These are phyloP conservation scores for Plectosphaerella cucumerina DNA, from an alignment of 2,329 filamentous ascomycete species.

Conservation along the genomic window DNA sequence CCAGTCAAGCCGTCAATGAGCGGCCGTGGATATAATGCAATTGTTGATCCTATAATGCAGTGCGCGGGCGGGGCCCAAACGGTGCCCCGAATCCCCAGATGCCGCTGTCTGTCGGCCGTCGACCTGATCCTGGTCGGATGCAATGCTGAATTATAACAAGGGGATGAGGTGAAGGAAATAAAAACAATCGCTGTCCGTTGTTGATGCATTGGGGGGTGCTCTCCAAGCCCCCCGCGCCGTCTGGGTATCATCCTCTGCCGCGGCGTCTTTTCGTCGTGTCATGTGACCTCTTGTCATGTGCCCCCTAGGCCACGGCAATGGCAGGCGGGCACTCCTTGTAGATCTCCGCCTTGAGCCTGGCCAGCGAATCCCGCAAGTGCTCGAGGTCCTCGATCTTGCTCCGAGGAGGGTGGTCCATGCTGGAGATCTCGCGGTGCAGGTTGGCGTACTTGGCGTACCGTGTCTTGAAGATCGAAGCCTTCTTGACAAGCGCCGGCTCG, in stretches of 20 bases:
- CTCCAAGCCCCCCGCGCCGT: too few relatives aligned
- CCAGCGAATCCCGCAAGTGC: slow-evolving; percentile 50
- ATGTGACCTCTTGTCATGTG: neutral
- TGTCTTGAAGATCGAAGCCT: slow-evolving; percentile 51
- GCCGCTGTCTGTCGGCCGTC: neutral
- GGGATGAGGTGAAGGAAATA: neutral
- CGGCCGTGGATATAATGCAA: too few relatives aligned
- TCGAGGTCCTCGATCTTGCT: slow-evolving; percentile 46
- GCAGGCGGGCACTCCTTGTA: slow-evolving; percentile 38
- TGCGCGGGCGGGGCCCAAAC: neutral
- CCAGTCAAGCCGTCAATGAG: too few relatives aligned
- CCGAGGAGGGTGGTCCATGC: slow-evolving; percentile 44
- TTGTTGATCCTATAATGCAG: neutral
- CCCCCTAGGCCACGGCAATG: slow-evolving; percentile 12
- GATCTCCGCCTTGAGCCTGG: slow-evolving; percentile 56
- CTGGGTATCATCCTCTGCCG: too few relatives aligned
- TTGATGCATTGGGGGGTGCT: neutral
- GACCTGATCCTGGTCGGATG: neutral
- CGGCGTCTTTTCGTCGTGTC: neutral
- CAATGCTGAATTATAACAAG: neutral
- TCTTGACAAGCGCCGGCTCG: slow-evolving; percentile 44
- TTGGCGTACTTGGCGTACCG: slow-evolving; percentile 54
- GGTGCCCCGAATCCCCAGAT: neutral
- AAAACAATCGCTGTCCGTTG: neutral
- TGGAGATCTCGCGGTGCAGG: slow-evolving; percentile 51